These are phyloP conservation scores for Cryptococcus depauperatus DNA, from an alignment of 1,284 basidiomycete species.

Conservation along the genomic window DNA sequence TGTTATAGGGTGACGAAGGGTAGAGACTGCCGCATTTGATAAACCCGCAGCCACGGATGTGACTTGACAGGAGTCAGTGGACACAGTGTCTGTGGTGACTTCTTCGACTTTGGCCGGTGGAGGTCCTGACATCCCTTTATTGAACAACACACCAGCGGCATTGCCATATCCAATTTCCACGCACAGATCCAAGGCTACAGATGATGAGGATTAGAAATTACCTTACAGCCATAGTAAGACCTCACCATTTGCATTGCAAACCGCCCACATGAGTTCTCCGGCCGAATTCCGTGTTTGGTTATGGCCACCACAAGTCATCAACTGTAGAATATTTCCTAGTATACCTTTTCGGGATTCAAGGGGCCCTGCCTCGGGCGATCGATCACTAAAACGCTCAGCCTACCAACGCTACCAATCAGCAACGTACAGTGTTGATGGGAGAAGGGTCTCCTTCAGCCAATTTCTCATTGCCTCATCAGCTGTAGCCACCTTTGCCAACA, in stretches of 20 bases:
- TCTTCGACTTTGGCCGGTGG: conserved; percentile 45
- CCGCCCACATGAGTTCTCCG: conserved; percentile 76
- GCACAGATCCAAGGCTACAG: conserved; percentile 58
- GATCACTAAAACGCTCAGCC: conserved; percentile 50
- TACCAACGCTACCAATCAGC: neutral
- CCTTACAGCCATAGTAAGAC: neutral
- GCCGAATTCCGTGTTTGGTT: conserved; percentile 60
- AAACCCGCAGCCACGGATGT: neutral
- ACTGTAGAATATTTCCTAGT: conserved; percentile 68
- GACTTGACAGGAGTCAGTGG: neutral
- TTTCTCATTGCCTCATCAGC: conserved; percentile 55
- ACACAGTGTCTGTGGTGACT: conserved; percentile 22
- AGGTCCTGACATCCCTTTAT: conserved; percentile 69
- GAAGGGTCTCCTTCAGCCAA: conserved; percentile 56
- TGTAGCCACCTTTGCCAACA: conserved; percentile 61
- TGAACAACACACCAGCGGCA: conserved; percentile 82
- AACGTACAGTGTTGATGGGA: conserved; percentile 59
- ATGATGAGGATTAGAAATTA: neutral
- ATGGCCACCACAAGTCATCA: conserved; percentile 66
- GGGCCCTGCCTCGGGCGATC: conserved; percentile 51
- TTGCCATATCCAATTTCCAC: conserved; percentile 82
- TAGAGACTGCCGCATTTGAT: too few relatives aligned
- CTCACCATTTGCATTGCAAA: conserved; percentile 69
- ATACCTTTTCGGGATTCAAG: conserved; percentile 64
- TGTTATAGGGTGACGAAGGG: conserved; percentile 24